Evolutionary conservation across 1,284 basidiomycete species (phyloP).

Genomic region (Caloboletus firmus): DNA sequence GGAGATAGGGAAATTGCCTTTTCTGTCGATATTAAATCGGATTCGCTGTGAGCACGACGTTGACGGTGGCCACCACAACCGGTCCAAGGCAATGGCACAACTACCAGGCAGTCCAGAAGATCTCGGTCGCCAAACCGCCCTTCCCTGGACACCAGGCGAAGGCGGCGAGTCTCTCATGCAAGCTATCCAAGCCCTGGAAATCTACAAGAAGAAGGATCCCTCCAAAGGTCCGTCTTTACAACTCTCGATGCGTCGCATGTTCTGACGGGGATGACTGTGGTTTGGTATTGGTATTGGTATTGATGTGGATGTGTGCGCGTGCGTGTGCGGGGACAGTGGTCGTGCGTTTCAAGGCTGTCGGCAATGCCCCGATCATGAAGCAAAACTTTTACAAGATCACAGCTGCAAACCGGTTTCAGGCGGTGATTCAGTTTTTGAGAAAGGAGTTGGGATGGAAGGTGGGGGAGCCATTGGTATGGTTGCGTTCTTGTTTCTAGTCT

Average conservation of each 20-base stretch:
- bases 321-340: conserved; percentile 61
- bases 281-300: too few species aligned
- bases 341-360: conserved; percentile 97
- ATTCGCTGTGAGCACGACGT: neutral
- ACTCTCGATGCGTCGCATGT: neutral
- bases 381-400: conserved; percentile 99
- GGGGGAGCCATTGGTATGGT: conserved; percentile 81
- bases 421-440: conserved; percentile 91
- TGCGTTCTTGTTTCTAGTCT: neutral
- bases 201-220: conserved; percentile 82
- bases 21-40: conserved; percentile 7
- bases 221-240: conserved; percentile 62
- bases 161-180: conserved; percentile 48
- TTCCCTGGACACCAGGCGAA: conserved; percentile 48
- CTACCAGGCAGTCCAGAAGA: conserved; percentile 43
- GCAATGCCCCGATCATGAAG: conserved; percentile 98
- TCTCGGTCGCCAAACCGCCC: conserved; percentile 40
- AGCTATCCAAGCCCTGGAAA: conserved; percentile 71
- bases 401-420: conserved; percentile 91
- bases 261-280: neutral
- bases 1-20: conserved; percentile 15
- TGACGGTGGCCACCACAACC: conserved; percentile 9
- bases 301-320: too few species aligned
- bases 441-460: conserved; percentile 90
- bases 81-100: conserved; percentile 32